Evolutionary conservation across 2,329 filamentous ascomycete species (phyloP).

Genomic region (Decorospora gaudefroyi): DNA sequence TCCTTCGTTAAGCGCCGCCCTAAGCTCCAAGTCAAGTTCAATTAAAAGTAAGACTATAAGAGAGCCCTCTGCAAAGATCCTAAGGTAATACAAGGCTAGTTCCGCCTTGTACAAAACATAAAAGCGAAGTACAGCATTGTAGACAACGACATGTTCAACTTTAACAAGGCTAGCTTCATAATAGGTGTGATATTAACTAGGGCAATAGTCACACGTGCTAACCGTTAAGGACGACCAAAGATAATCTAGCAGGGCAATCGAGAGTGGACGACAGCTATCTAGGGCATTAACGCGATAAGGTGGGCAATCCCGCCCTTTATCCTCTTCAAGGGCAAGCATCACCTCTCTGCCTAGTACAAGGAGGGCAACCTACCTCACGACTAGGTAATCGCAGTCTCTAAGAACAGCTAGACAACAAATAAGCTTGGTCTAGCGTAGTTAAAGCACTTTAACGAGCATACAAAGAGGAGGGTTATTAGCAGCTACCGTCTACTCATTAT

Average conservation of each 20-base stretch:
- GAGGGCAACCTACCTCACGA: neutral
- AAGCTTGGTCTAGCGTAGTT: slow-evolving; percentile 1
- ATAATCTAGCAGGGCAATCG: neutral
- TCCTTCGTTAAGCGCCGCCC: slow-evolving; percentile 19
- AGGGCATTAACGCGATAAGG: neutral
- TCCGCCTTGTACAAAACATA: neutral
- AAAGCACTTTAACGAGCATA: slow-evolving; percentile 9
- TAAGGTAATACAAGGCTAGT: slow-evolving; percentile 9
- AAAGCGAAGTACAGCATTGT: slow-evolving; percentile 1
- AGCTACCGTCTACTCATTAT: slow-evolving; percentile 8
- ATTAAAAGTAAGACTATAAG: slow-evolving; percentile 16
- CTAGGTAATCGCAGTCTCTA: neutral
- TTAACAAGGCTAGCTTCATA: neutral
- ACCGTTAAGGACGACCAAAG: too few species aligned
- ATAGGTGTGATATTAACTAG: neutral
- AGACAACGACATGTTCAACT: neutral
- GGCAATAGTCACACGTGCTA: too few species aligned
- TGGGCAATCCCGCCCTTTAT: neutral
- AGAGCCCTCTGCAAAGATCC: slow-evolving; percentile 16
- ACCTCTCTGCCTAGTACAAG: neutral
- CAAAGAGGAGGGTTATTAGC: slow-evolving; percentile 2
- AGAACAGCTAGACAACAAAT: neutral
- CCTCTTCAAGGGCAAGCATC: neutral
- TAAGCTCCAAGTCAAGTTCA: slow-evolving; percentile 16
- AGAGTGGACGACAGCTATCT: neutral